Evolutionary conservation across 2,329 filamentous ascomycete genomes (phyloP).

Genomic region (Trichoderma sp.): DNA sequence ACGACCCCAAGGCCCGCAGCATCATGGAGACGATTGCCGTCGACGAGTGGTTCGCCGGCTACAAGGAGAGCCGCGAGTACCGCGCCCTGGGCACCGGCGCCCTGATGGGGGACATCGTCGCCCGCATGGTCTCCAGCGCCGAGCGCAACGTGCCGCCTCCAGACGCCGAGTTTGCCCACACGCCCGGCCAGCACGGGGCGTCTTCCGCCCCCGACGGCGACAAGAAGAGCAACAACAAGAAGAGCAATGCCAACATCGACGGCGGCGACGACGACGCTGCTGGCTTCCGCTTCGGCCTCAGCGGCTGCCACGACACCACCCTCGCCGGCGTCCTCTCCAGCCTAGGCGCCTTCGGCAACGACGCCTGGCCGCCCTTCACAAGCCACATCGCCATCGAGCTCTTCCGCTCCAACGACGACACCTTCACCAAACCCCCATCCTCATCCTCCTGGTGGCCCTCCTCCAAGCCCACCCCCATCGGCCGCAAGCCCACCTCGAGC

Average conservation of each 20-base stretch:
- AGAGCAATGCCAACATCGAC: slow-evolving; percentile 19
- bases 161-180: slow-evolving; percentile 45
- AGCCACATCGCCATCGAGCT: slow-evolving; percentile 89
- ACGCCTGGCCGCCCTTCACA: slow-evolving; percentile 87
- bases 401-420: slow-evolving; percentile 57
- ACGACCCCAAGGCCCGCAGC: slow-evolving; percentile 66
- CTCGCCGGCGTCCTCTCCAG: slow-evolving; percentile 74
- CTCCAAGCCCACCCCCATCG: slow-evolving; percentile 47
- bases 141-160: slow-evolving; percentile 45
- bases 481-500: slow-evolving; percentile 55
- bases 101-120: slow-evolving; percentile 78
- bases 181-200: slow-evolving; percentile 29
- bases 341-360: slow-evolving; percentile 71
- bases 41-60: slow-evolving; percentile 92
- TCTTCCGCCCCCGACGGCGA: no score
- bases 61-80: slow-evolving; percentile 80
- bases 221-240: not conserved
- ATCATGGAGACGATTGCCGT: slow-evolving; percentile 74
- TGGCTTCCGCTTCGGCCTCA: slow-evolving; percentile 70
- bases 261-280: slow-evolving; percentile 19
- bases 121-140: slow-evolving; percentile 66
- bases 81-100: slow-evolving; percentile 83
- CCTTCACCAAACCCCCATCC: slow-evolving; percentile 19
- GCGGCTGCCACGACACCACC: slow-evolving; percentile 91
- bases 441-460: slow-evolving; percentile 27